Conservation (phyloP, 148 eudicot species). For the Rhododendron henanense region DNA sequence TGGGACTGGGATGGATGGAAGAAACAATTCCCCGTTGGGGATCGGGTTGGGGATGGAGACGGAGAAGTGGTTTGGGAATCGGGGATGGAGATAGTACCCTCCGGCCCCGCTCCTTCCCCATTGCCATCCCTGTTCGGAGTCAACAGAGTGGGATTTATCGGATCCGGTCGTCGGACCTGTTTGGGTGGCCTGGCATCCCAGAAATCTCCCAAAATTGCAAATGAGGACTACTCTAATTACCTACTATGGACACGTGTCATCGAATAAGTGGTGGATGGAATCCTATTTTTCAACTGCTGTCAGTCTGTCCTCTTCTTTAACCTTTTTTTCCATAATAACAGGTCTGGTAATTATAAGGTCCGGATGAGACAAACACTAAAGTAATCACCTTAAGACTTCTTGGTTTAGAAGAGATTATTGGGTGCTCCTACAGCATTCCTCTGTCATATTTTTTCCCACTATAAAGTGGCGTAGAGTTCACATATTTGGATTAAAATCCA, state of each 20-base stretch:
- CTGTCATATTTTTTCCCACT: too few species aligned
- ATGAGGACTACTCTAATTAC: not conserved
- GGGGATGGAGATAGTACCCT: too few species aligned
- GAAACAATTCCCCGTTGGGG: too few species aligned
- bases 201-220: not conserved
- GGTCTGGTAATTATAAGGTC: not conserved
- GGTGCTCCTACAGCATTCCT: not conserved
- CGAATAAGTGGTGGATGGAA: not conserved
- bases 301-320: not conserved
- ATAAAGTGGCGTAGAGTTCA: too few species aligned
- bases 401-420: not conserved
- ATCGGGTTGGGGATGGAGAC: too few species aligned
- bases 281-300: not conserved
- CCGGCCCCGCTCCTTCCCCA: too few species aligned
- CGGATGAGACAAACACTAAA: not conserved
- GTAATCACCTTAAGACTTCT: not conserved
- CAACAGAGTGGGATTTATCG: not conserved
- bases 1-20: too few species aligned
- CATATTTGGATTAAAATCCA: too few species aligned
- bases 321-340: not conserved
- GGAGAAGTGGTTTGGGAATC: too few species aligned
- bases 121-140: not conserved
- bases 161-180: not conserved
- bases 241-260: not conserved
- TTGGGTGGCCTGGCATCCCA: not conserved